Base-by-base conservation (phyloP, 2,329 filamentous ascomycete genomes). In the Monosporascus sp. region DNA sequence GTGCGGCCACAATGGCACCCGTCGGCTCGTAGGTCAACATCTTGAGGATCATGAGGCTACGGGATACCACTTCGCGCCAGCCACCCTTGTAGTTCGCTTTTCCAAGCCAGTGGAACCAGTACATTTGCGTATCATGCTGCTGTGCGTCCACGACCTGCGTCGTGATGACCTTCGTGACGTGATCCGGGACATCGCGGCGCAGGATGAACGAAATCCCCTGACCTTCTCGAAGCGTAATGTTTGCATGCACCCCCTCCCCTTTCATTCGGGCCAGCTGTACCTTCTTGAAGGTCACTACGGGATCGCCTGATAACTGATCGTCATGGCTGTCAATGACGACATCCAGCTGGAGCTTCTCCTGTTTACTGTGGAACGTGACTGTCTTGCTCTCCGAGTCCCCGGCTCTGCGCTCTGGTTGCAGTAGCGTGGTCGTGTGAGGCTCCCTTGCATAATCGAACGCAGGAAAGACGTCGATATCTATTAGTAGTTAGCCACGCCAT, bases 11-110 rank as follows among this genome's bases (percentile, higher is more conserved):
- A 49, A 91, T 90, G 8, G 88, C 88, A 2, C 88, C 88, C 0
- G 87, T 91, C 0, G 87, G 88, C 62, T 91, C 88, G 60, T 85
- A 91, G 0, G 87, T 90, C 60, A 91, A 75, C 70, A 91, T 76
- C 68, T 91, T 91, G 45, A 91, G 70, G 50, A 90, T 83, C 74
- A 91, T 81, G 49, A 91, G 71, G 63, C 86, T 90, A 51, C 88
- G 77, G 25, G 78, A 76, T 6, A 91, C 85, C 3, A 88, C 83
- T 67, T 90, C 86, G 50, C 85, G 77, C 81, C 87, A 91, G 36
- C 83, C 79, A 5, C 88, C 88, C 54, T 81, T 83, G 67, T 90
- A 91, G 58, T 78, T 83, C 67, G 82, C 86, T 65, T 85, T 82
- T 6, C 79, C 77, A 51, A 90, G 86, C 83, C 87, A 92, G 60